phyloP scores from a whole-genome alignment of 2,329 filamentous ascomycete species.

The Pseudogymnoascus sp. region DNA sequence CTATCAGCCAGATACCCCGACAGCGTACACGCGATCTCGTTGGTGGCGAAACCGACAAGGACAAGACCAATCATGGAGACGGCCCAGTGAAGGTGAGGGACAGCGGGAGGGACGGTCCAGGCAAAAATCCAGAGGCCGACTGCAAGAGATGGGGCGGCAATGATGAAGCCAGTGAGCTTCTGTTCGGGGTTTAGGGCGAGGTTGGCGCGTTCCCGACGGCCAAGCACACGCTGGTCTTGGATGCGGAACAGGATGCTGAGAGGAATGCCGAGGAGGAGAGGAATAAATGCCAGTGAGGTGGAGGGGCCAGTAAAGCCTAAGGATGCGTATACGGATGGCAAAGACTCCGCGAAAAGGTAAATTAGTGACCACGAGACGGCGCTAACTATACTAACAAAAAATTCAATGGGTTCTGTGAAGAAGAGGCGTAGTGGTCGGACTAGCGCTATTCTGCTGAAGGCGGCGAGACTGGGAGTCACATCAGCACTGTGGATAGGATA shows the following conservation, averaged over 20 bases:
- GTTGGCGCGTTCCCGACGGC: slow-evolving; percentile 19
- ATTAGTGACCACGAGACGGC: slow-evolving; percentile 39
- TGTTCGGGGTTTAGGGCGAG: slow-evolving; percentile 35
- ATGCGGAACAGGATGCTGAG: slow-evolving; percentile 38
- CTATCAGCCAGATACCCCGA: slow-evolving; percentile 39
- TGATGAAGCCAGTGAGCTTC: slow-evolving; percentile 40
- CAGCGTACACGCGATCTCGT: slow-evolving; percentile 37
- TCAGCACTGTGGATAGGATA: slow-evolving; percentile 33
- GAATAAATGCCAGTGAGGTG: slow-evolving; percentile 35
- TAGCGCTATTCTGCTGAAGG: slow-evolving; percentile 34
- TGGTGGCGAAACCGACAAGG: slow-evolving; percentile 40
- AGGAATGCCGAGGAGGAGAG: slow-evolving; percentile 34
- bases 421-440: slow-evolving; percentile 37
- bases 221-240: slow-evolving; percentile 33
- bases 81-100: slow-evolving; percentile 31
- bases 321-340: slow-evolving; percentile 34
- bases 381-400: slow-evolving; percentile 33
- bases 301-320: slow-evolving; percentile 30
- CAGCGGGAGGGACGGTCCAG: slow-evolving; percentile 39
- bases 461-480: slow-evolving; percentile 30
- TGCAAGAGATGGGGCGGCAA: slow-evolving; percentile 38
- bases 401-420: slow-evolving; percentile 41
- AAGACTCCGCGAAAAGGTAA: slow-evolving; percentile 41
- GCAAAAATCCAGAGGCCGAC: slow-evolving; percentile 40
- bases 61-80: slow-evolving; percentile 35